phyloP scores from a whole-genome alignment of 352 stramenopile species.

The Phytophthora rubi region DNA sequence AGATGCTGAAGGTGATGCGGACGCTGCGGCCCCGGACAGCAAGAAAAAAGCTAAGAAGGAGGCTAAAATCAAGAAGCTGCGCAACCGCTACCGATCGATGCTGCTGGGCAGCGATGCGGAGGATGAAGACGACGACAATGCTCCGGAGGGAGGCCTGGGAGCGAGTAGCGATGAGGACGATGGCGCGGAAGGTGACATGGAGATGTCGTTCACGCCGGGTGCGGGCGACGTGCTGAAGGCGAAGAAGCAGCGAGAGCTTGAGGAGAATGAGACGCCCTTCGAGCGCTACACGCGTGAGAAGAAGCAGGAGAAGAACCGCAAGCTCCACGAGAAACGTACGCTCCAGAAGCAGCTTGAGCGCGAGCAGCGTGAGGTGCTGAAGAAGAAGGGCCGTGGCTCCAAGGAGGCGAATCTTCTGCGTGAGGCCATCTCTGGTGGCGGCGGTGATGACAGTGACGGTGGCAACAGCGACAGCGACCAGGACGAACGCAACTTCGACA shows the following conservation, averaged over 20 bases:
- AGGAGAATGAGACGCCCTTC: slow-evolving; percentile 85
- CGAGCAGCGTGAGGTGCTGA: slow-evolving; percentile 73
- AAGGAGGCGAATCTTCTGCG: slow-evolving; percentile 64
- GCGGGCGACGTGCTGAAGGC: slow-evolving; percentile 71
- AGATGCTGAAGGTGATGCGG: slow-evolving; percentile 19
- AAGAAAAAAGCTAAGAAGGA: slow-evolving; percentile 66
- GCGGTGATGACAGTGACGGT: slow-evolving; percentile 33
- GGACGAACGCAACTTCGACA: slow-evolving; percentile 83
- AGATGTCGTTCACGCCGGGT: slow-evolving; percentile 84
- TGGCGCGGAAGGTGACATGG: slow-evolving; percentile 65
- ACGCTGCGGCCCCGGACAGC: slow-evolving; percentile 23
- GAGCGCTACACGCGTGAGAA: slow-evolving; percentile 87
- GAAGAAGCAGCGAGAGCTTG: slow-evolving; percentile 79
- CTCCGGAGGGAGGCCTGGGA: slow-evolving; percentile 21
- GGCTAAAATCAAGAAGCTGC: slow-evolving; percentile 78
- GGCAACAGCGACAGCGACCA: slow-evolving; percentile 42
- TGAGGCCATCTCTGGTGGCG: slow-evolving; percentile 57
- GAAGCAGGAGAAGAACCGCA: slow-evolving; percentile 88
- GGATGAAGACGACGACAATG: slow-evolving; percentile 57
- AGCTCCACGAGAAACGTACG: slow-evolving; percentile 78
- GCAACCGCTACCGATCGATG: slow-evolving; percentile 84
- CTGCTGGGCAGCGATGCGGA: slow-evolving; percentile 77
- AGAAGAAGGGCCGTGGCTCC: slow-evolving; percentile 56
- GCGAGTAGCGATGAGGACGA: slow-evolving; percentile 46
- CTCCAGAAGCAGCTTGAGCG: slow-evolving; percentile 64